Base-by-base conservation (phyloP, 1,284 basidiomycete genomes). In the Trichosporon ovoides region DNA sequence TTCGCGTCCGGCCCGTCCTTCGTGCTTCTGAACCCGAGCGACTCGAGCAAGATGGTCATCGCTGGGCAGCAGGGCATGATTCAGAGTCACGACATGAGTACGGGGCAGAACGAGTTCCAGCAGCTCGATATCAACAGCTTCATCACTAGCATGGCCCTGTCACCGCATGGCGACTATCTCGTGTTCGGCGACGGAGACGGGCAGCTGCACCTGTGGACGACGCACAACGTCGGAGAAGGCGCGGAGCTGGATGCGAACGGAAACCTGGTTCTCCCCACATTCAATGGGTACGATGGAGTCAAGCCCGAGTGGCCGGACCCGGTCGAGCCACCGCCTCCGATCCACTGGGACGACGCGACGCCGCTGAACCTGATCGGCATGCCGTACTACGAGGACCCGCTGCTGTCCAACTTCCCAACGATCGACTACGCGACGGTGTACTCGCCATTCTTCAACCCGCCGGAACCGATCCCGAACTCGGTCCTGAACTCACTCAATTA, bases 111-210 rank as follows among this genome's bases (percentile, higher is more conserved):
- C 53, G 53, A 63, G 56, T 70, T 71, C 52, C 89, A 87, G 78
- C 73, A 81, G 69, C 74, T 82, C 52, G 79, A 81, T 51, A 75
- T 81, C 12, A 68, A 83, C 0, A 87, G 89, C 0, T 94, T 86
- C 73, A 78, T 97, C 58, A 91, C 87, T 1, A 87, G 89, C 40
- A 82, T 87, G 64, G 86, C 91, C 7, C 80, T 97, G 33, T 92
- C 92, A 1, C 86, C 90, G 2, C 87, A 87, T 1, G 91, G 90
- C 20, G 87, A 90, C 52, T 96, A 92, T 68, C 81, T 98, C 68
- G 93, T 91, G 0, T 94, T 96, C 66, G 93, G 91, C 2, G 94
- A 97, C 68, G 87, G 86, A 0, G 87, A 92, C 55, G 93, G 94
- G 9, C 81, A 82, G 11, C 83, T 98, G 7, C 90, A 96, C 73